These are phyloP conservation scores for Pisolithus tinctorius DNA, from an alignment of 768 basidiomycete species.

Conservation along the genomic window DNA sequence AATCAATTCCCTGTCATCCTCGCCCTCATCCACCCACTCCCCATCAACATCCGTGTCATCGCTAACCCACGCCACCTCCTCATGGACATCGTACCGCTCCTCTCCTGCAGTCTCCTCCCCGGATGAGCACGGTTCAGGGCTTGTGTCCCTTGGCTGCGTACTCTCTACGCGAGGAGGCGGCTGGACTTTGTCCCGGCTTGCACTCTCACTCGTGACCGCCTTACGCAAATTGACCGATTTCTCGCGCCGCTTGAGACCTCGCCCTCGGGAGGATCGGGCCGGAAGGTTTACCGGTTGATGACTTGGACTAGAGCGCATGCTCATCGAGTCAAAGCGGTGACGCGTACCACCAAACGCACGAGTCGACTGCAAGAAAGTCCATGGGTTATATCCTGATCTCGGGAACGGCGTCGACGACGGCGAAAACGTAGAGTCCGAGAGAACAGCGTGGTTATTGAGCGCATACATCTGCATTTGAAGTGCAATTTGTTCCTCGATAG, in stretches of 20 bases:
- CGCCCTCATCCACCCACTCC: conserved; percentile 72
- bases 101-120: conserved; percentile 81
- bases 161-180: conserved; percentile 77
- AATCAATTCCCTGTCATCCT: conserved; percentile 63
- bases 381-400: conserved; percentile 56
- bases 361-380: conserved; percentile 62
- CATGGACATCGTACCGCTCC: conserved; percentile 33
- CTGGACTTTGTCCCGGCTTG: conserved; percentile 33
- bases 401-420: conserved; percentile 73
- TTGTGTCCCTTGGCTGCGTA: conserved; percentile 77
- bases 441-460: conserved; percentile 54
- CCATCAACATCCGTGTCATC: conserved; percentile 36
- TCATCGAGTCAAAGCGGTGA: conserved; percentile 42
- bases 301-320: conserved; percentile 42
- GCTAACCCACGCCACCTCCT: conserved; percentile 33
- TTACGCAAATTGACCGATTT: conserved; percentile 29
- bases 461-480: conserved; percentile 77
- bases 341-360: conserved; percentile 33
- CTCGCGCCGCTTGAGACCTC: conserved; percentile 41
- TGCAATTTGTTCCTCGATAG: conserved; percentile 64
- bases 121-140: conserved; percentile 66
- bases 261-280: conserved; percentile 38
- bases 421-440: conserved; percentile 71
- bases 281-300: conserved; percentile 38
- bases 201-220: conserved; percentile 1